phyloP scores from a whole-genome alignment of 2,329 filamentous ascomycete genomes.

The Tothia fuscella region DNA sequence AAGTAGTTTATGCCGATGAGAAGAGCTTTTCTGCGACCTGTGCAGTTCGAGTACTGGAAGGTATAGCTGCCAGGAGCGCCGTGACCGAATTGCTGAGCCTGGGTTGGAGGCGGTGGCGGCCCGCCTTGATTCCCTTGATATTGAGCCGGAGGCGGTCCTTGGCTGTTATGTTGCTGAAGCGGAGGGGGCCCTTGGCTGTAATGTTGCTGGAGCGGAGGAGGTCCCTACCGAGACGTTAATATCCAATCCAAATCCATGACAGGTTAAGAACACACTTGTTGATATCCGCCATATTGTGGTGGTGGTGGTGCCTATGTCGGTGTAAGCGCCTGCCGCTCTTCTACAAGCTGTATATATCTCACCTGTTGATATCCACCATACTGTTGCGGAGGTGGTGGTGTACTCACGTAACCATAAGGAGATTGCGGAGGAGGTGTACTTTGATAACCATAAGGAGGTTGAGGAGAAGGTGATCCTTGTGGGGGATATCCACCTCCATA shows the following conservation, averaged over 20 bases:
- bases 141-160: constrained; percentile 46
- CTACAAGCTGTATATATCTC: constrained; percentile 10
- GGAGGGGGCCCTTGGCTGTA: constrained; percentile 16
- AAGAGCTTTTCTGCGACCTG: constrained; percentile 75
- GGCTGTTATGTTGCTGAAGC: background rate
- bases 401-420: constrained; percentile 23
- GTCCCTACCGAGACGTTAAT: constrained; percentile 16
- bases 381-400: constrained; percentile 31
- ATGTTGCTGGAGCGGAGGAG: background rate
- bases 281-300: constrained; percentile 30
- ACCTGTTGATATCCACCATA: constrained; percentile 31
- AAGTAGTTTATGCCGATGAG: constrained; percentile 97
- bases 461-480: constrained; percentile 20
- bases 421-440: constrained; percentile 27
- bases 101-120: constrained; percentile 54
- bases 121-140: constrained; percentile 42
- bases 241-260: constrained; percentile 15
- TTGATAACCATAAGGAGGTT: constrained; percentile 26
- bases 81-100: constrained; percentile 32
- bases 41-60: constrained; percentile 88
- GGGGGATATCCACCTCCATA: constrained; percentile 9
- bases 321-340: constrained; percentile 2
- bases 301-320: constrained; percentile 25
- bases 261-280: constrained; percentile 21
- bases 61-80: constrained; percentile 70